These are phyloP conservation scores for Hypsizygus ulmarius DNA, from an alignment of 1,284 basidiomycete species.

Conservation along the genomic window DNA sequence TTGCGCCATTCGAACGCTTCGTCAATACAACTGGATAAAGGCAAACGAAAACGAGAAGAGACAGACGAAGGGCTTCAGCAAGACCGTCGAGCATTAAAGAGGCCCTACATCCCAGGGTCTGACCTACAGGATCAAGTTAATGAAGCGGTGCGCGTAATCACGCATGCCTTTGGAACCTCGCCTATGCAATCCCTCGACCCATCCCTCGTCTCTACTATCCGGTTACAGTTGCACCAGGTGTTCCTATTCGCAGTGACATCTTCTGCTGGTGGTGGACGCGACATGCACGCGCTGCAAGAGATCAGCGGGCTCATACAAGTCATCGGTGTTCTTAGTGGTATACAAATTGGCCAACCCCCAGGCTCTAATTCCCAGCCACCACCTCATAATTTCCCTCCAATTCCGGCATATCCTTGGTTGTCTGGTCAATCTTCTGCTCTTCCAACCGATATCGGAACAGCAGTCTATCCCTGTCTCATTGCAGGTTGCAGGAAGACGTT, in stretches of 20 bases:
- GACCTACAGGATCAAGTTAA: constrained; percentile 51
- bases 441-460: constrained; percentile 58
- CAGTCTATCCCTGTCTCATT: constrained; percentile 70
- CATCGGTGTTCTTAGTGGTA: constrained; percentile 70
- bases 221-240: constrained; percentile 65
- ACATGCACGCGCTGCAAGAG: constrained; percentile 62
- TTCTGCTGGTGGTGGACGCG: constrained; percentile 48
- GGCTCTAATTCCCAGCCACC: constrained; percentile 25
- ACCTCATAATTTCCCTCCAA: constrained; percentile 18
- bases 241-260: constrained; percentile 74
- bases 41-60: constrained; percentile 67
- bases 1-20: constrained; percentile 60
- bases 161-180: constrained; percentile 42
- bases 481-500: constrained; percentile 63
- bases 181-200: constrained; percentile 48
- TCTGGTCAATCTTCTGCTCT: constrained; percentile 25
- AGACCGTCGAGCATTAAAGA: constrained; percentile 40
- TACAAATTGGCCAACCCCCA: constrained; percentile 59
- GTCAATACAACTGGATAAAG: constrained; percentile 55
- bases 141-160: constrained; percentile 55
- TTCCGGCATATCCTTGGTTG: constrained; percentile 34
- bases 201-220: constrained; percentile 59
- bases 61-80: constrained; percentile 41
- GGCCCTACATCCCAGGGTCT: constrained; percentile 38
- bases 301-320: constrained; percentile 74